Conservation (phyloP, 208 protist species). For the Trypanosoma theileri region DNA sequence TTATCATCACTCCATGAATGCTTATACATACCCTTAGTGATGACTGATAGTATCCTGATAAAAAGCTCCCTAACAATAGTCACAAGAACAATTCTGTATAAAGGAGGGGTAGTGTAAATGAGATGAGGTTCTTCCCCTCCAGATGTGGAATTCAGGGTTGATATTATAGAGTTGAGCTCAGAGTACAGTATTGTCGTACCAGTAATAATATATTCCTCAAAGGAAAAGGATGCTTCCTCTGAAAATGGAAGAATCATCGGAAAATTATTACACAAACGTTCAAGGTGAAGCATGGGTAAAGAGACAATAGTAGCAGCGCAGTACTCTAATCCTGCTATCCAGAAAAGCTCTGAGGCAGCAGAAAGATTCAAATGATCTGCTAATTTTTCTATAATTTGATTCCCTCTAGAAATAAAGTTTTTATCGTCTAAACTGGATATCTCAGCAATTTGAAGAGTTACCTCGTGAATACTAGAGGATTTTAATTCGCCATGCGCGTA, state of each 20-base stretch:
- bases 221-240: not conserved
- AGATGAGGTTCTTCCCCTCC: not conserved
- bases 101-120: constrained; percentile 9
- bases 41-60: not conserved
- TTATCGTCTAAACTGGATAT: constrained; percentile 2
- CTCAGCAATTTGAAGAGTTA: not conserved
- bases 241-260: not conserved
- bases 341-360: constrained; percentile 13
- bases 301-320: not conserved
- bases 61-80: constrained; percentile 2
- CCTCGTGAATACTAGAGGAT: not conserved
- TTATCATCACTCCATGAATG: too few relatives aligned
- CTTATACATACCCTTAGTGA: not conserved
- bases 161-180: not conserved
- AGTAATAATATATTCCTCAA: constrained; percentile 5
- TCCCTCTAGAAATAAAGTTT: constrained; percentile 2
- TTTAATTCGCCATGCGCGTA: not conserved
- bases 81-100: constrained; percentile 14
- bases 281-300: not conserved
- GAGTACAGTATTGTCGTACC: not conserved
- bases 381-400: constrained; percentile 1
- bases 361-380: not conserved
- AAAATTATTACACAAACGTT: constrained; percentile 5
- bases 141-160: not conserved
- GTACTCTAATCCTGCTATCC: constrained; percentile 16